Conservation (phyloP, 2,329 filamentous ascomycete species). For the Hymenoscyphus infarciens region DNA sequence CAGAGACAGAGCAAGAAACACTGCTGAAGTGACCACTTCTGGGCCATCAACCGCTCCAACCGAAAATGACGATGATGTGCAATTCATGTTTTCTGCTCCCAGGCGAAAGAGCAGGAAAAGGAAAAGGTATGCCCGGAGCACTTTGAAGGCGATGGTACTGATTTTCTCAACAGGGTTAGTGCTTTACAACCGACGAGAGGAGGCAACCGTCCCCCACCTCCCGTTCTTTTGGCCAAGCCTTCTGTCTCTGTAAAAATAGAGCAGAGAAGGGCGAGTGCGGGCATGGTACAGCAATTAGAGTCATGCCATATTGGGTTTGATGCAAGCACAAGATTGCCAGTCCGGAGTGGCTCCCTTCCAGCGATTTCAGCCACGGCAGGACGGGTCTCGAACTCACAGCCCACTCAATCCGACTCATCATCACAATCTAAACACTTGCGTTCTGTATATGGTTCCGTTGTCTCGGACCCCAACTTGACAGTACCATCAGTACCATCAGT, state of each 20-base stretch:
- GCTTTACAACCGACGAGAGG: not conserved
- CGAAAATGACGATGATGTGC: constrained; percentile 41
- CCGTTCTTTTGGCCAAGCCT: not conserved
- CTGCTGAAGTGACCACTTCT: not conserved
- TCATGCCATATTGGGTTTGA: constrained; percentile 19
- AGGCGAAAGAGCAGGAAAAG: constrained; percentile 39
- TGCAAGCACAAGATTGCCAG: constrained; percentile 4
- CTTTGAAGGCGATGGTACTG: not conserved
- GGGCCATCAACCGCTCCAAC: constrained; percentile 13
- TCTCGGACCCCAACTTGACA: not conserved
- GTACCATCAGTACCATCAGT: not conserved
- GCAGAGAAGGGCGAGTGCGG: constrained; percentile 12
- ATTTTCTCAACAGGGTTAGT: not conserved
- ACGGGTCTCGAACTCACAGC: not conserved
- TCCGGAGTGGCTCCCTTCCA: constrained; percentile 20
- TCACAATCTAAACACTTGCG: not conserved
- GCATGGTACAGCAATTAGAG: constrained; percentile 19
- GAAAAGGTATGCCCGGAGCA: constrained; percentile 26
- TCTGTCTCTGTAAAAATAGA: not conserved
- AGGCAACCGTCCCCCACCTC: not conserved
- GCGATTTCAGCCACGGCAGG: constrained; percentile 3
- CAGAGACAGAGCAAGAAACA: not conserved
- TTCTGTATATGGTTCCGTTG: not conserved
- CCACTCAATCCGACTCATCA: not conserved
- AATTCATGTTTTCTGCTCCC: constrained; percentile 44